Evolutionary conservation across 2,329 filamentous ascomycete species (phyloP).

Genomic region (Davidsoniella australis): DNA sequence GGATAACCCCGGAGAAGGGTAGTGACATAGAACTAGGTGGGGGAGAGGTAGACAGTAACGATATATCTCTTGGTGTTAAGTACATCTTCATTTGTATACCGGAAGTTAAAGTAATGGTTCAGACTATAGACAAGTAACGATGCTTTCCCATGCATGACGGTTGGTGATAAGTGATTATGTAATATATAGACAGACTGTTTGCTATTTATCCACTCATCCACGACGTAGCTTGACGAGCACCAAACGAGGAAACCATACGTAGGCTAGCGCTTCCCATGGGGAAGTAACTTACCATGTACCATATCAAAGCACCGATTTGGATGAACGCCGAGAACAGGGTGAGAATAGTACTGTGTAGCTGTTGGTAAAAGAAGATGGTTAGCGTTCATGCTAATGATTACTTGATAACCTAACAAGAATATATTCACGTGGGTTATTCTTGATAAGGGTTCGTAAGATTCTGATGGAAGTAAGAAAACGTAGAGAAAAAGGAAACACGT

Average conservation of each 20-base stretch:
- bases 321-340: slow-evolving; percentile 71
- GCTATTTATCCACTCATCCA: slow-evolving; percentile 60
- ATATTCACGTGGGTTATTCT: neutral
- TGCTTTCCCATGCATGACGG: too few species aligned
- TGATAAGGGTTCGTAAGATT: too few species aligned
- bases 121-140: too few species aligned
- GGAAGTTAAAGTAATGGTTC: too few species aligned
- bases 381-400: neutral
- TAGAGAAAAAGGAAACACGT: too few species aligned
- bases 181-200: neutral
- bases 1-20: too few species aligned
- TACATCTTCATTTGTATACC: too few species aligned
- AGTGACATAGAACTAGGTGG: too few species aligned
- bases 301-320: slow-evolving; percentile 67
- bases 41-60: too few species aligned
- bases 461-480: too few species aligned
- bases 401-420: neutral
- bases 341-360: slow-evolving; percentile 73
- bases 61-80: too few species aligned
- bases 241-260: slow-evolving; percentile 72
- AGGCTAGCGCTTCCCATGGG: slow-evolving; percentile 87
- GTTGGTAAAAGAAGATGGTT: neutral
- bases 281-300: slow-evolving; percentile 96
- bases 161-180: neutral
- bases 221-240: slow-evolving; percentile 63